These are phyloP conservation scores for Hordeum marinum DNA, from an alignment of 176 grass and related monocot species.

Conservation along the genomic window DNA sequence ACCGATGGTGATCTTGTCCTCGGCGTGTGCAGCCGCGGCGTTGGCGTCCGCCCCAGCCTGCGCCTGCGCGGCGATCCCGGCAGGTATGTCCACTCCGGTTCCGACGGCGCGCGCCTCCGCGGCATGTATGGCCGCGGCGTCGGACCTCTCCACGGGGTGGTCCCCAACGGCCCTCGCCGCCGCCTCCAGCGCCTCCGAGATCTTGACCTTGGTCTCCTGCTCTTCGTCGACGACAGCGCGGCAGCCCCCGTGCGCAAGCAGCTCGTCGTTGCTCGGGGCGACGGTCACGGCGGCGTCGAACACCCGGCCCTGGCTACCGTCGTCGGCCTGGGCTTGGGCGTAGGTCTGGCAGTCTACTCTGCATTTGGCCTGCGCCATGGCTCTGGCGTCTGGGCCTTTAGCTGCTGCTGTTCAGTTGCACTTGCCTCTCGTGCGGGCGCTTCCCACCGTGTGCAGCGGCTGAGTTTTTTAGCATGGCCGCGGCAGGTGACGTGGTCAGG, in stretches of 20 bases:
- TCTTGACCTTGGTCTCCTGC: conserved; percentile 20
- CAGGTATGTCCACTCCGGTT: background rate
- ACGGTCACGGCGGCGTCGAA: conserved; percentile 30
- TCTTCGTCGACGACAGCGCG: conserved; percentile 10
- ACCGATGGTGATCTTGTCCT: conserved; percentile 39
- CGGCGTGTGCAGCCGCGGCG: no score
- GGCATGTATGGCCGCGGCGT: conserved; percentile 48
- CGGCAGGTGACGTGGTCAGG: background rate
- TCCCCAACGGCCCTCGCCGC: background rate
- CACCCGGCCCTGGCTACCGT: conserved; percentile 27
- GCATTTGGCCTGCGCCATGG: conserved; percentile 14
- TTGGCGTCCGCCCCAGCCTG: conserved; percentile 25
- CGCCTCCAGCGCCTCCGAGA: conserved; percentile 14
- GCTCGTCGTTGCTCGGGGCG: conserved; percentile 33
- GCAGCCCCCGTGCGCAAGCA: conserved; percentile 22
- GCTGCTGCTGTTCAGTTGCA: background rate
- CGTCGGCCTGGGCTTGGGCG: background rate
- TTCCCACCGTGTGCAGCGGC: no score
- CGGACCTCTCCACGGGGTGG: conserved; percentile 8
- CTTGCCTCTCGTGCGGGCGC: background rate
- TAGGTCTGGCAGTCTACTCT: background rate
- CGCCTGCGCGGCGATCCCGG: conserved; percentile 44
- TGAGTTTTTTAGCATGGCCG: background rate
- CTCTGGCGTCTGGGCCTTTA: background rate
- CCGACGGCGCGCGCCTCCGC: conserved; percentile 45